Percentiles rank a stretch among this genome's conserved stretches.
phyloP scores from a whole-genome alignment of 495 filamentous ascomycete species.

The Ramalina peruviana region DNA sequence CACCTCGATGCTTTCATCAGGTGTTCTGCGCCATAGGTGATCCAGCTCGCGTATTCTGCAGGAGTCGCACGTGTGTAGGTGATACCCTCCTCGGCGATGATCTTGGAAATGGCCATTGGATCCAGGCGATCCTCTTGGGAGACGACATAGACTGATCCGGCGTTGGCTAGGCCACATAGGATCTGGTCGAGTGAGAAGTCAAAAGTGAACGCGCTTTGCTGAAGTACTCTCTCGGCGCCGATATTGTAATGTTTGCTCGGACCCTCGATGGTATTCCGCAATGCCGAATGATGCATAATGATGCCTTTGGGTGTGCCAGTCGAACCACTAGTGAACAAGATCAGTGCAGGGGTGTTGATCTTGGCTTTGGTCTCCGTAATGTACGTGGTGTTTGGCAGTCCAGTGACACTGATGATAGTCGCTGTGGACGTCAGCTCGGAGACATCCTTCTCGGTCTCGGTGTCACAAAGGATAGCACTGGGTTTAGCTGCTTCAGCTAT shows the following conservation, averaged over 20 bases:
- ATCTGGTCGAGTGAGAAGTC: slow-evolving; percentile 27
- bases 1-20: slow-evolving; percentile 8
- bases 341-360: slow-evolving; percentile 14
- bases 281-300: slow-evolving; percentile 18
- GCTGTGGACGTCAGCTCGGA: slow-evolving; percentile 23
- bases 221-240: slow-evolving; percentile 21
- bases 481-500: slow-evolving; percentile 16
- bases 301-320: slow-evolving; percentile 28
- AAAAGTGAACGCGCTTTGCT: slow-evolving; percentile 31
- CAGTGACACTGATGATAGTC: slow-evolving; percentile 9
- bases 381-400: slow-evolving; percentile 23
- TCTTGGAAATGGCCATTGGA: slow-evolving; percentile 19
- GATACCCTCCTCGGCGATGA: slow-evolving; percentile 22
- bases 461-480: neutral
- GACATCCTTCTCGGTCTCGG: neutral
- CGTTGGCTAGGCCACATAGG: slow-evolving; percentile 18
- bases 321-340: slow-evolving; percentile 33
- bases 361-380: neutral
- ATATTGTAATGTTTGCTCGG: slow-evolving; percentile 12
- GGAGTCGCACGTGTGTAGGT: slow-evolving; percentile 28
- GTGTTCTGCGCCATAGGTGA: slow-evolving; percentile 16
- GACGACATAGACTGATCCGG: slow-evolving; percentile 19
- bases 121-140: slow-evolving; percentile 19
- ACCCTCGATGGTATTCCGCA: slow-evolving; percentile 21
- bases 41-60: slow-evolving; percentile 26